Evolutionary conservation across 768 basidiomycete species (phyloP), one percentile per base, ranked within the genome.

Genomic region (Leccinum boreale): DNA sequence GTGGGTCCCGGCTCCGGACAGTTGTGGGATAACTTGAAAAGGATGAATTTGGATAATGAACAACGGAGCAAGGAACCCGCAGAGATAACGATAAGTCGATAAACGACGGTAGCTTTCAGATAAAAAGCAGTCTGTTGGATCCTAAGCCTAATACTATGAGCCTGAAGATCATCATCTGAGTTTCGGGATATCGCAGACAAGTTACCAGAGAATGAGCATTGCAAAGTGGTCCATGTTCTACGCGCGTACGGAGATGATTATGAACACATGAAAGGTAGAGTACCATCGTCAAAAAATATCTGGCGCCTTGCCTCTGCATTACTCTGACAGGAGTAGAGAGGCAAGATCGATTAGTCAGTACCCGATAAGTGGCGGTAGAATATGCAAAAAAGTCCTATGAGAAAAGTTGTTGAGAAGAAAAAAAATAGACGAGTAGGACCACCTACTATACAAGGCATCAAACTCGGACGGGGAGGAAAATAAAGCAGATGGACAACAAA

Each of bases 251-350:
- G 54, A 42, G 33, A 53, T 55, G 66, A 67, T 67, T 19, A 42
- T 42, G 10, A 42, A 55, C 58, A 66, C 64, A 69, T 55, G 58
- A 59, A 63, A 52, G 39, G 28, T 42, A 42, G 42, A 19, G 10
- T 42, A 42, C n/a, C 42, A 19, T 42, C 42, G n/a, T 42, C 42
- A 11, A 33, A 68, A 53, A 56, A 55, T 52, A 50, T 48, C 46
- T 50, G 21, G 62, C 53, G 17, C 46, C 33, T 55, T 58, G 35
- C 49, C 47, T 47, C 45, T 47, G 6, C 44, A 59, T 49, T 52
- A 58, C 31, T 57, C 8, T 39, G 0, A 1, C n/a, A 46, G n/a
- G 23, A 31, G 36, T 50, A 26, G 35, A 51, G 44, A 46, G 45
- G 7, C n/a, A 42, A 28, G 47, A 52, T 52, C 28, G 50, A 63